Percentiles rank a stretch among this genome's conserved stretches.
These are phyloP conservation scores for Saitozyma podzolica DNA, from an alignment of 768 basidiomycete species.

Conservation along the genomic window DNA sequence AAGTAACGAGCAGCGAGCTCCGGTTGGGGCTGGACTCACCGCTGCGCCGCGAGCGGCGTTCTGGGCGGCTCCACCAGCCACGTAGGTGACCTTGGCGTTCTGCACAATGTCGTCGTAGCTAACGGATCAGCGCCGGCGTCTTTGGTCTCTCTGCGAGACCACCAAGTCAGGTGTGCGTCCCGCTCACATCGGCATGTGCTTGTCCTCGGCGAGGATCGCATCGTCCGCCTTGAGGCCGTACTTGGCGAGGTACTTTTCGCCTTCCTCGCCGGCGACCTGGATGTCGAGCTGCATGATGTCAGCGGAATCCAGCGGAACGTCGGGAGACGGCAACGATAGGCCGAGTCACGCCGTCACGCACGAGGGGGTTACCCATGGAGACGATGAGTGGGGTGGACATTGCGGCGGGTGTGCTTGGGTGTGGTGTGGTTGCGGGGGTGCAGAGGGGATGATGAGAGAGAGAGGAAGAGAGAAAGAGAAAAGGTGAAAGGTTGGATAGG, in stretches of 20 bases:
- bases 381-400: slow-evolving; percentile 61
- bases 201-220: slow-evolving; percentile 88
- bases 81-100: slow-evolving; percentile 76
- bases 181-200: slow-evolving; percentile 80
- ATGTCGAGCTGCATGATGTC: slow-evolving; percentile 62
- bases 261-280: slow-evolving; percentile 71
- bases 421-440: no score
- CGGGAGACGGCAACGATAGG: background rate
- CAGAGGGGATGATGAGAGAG: no score
- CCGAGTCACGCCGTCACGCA: slow-evolving; percentile 48
- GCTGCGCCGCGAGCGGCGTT: slow-evolving; percentile 96
- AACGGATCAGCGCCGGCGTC: slow-evolving; percentile 3
- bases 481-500: no score
- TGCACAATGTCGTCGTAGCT: slow-evolving; percentile 88
- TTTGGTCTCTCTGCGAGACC: background rate
- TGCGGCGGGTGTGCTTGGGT: no score
- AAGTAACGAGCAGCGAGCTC: background rate
- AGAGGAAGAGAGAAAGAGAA: no score
- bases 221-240: slow-evolving; percentile 91
- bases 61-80: slow-evolving; percentile 95
- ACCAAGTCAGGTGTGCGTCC: background rate
- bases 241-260: slow-evolving; percentile 80
- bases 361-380: slow-evolving; percentile 91
- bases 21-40: slow-evolving; percentile 58
- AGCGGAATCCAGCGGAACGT: background rate